These are phyloP conservation scores for Arthrobotrys sinensis DNA, from an alignment of 2,329 filamentous ascomycete genomes.

Conservation along the genomic window DNA sequence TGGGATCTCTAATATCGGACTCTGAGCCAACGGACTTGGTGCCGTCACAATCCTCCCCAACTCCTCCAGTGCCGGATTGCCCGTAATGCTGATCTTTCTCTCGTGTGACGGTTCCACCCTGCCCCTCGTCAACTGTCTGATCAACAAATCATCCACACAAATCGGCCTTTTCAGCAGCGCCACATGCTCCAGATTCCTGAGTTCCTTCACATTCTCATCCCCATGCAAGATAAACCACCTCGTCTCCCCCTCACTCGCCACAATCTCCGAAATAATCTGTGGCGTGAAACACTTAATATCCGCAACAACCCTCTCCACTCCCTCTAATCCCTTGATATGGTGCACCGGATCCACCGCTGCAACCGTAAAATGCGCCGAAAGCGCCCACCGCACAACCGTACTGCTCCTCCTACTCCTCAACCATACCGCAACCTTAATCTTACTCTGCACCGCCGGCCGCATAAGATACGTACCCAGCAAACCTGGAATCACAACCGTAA, in stretches of 20 bases:
- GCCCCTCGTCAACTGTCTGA: slow-evolving; percentile 47
- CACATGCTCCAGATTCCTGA: slow-evolving; percentile 52
- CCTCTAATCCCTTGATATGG: slow-evolving; percentile 13
- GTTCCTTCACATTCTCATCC: slow-evolving; percentile 48
- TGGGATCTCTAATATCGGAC: slow-evolving; percentile 56
- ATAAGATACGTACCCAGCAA: slow-evolving; percentile 29
- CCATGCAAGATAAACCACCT: slow-evolving; percentile 56
- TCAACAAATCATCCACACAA: slow-evolving; percentile 53
- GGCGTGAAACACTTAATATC: slow-evolving; percentile 57
- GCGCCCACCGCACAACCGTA: slow-evolving; percentile 52
- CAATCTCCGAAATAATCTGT: slow-evolving; percentile 52
- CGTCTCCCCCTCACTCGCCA: slow-evolving; percentile 24
- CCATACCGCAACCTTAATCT: slow-evolving; percentile 55
- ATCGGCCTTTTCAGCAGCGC: slow-evolving; percentile 49
- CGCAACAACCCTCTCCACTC: slow-evolving; percentile 44
- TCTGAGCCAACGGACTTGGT: slow-evolving; percentile 52
- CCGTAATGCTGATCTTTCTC: slow-evolving; percentile 34
- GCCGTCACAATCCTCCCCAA: slow-evolving; percentile 48
- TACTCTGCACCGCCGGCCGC: slow-evolving; percentile 39
- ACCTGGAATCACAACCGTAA: slow-evolving; percentile 68
- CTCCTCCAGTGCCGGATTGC: slow-evolving; percentile 51
- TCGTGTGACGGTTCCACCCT: slow-evolving; percentile 24
- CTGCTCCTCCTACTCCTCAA: slow-evolving; percentile 53
- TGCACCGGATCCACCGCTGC: slow-evolving; percentile 35
- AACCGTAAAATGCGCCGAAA: slow-evolving; percentile 44